phyloP scores from a whole-genome alignment of 805 yeast genomes.

The Wickerhamomyces rabaulensis region DNA sequence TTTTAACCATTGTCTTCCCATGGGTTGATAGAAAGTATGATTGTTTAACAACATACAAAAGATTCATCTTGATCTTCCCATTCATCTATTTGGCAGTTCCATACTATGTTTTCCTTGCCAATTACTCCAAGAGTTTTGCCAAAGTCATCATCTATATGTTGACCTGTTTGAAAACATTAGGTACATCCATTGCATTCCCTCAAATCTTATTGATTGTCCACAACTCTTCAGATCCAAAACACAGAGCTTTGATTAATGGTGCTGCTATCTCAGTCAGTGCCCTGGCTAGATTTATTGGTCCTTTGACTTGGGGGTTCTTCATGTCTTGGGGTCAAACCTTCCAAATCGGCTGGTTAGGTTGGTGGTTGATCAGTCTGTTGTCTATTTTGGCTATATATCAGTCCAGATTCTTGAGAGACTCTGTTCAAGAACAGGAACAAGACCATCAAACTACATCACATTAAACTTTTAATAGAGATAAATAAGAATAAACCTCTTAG shows the following conservation, averaged over 20 bases:
- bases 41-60: conserved; percentile 15
- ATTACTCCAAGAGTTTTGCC: conserved; percentile 14
- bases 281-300: conserved; percentile 52
- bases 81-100: conserved; percentile 13
- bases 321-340: conserved; percentile 32
- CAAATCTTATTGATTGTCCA: conserved; percentile 49
- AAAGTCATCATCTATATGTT: conserved; percentile 20
- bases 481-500: too few relatives aligned
- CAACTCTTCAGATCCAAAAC: conserved; percentile 45
- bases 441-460: neutral
- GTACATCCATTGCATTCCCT: conserved; percentile 46
- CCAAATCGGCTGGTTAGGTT: conserved; percentile 27
- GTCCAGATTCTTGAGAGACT: conserved; percentile 22
- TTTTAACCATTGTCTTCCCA: conserved; percentile 15
- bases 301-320: conserved; percentile 48
- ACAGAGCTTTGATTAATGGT: conserved; percentile 57
- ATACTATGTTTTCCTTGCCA: conserved; percentile 15
- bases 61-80: conserved; percentile 13
- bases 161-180: conserved; percentile 32
- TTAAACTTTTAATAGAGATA: too few relatives aligned
- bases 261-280: conserved; percentile 48
- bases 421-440: conserved; percentile 11
- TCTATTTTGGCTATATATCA: conserved; percentile 25
- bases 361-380: conserved; percentile 27
- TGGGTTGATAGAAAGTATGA: conserved; percentile 19